Conservation (phyloP, 768 basidiomycete genomes). For the Astraeus odoratus region DNA sequence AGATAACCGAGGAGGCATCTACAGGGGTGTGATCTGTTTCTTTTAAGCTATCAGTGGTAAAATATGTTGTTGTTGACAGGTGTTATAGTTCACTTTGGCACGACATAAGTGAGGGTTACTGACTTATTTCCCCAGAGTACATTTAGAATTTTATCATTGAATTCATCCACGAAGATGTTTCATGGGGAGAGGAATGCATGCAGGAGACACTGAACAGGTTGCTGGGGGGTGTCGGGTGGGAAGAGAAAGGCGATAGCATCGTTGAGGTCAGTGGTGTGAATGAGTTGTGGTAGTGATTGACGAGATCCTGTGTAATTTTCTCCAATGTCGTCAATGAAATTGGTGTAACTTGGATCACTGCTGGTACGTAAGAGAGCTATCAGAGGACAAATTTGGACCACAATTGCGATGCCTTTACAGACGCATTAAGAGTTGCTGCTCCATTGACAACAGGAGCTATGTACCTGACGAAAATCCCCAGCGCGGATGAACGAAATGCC, state of each 20-base stretch:
- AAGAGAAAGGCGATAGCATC: slow-evolving; percentile 22
- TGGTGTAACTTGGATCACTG: slow-evolving; percentile 28
- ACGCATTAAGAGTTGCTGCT: slow-evolving; percentile 30
- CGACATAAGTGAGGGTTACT: background rate
- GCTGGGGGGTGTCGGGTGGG: slow-evolving; percentile 14
- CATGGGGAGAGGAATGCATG: slow-evolving; percentile 33
- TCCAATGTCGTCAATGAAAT: slow-evolving; percentile 33
- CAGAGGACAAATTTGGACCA: slow-evolving; percentile 28
- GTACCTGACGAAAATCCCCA: slow-evolving; percentile 38
- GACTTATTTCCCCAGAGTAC: background rate
- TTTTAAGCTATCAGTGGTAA: background rate
- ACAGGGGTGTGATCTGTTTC: too few species aligned
- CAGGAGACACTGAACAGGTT: slow-evolving; percentile 21
- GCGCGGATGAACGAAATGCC: slow-evolving; percentile 30
- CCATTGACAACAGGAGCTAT: slow-evolving; percentile 30
- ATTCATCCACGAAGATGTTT: slow-evolving; percentile 29
- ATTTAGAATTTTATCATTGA: slow-evolving; percentile 26
- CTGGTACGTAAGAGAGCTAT: slow-evolving; percentile 31
- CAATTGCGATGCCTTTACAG: slow-evolving; percentile 28
- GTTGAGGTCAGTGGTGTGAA: slow-evolving; percentile 4
- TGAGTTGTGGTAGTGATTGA: slow-evolving; percentile 15
- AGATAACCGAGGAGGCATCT: too few species aligned
- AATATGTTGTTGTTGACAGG: too few species aligned
- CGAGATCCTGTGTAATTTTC: slow-evolving; percentile 25
- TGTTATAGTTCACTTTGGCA: background rate